These are phyloP conservation scores for Spergularia bocconei DNA, from an alignment of 148 eudicot species.

Conservation along the genomic window DNA sequence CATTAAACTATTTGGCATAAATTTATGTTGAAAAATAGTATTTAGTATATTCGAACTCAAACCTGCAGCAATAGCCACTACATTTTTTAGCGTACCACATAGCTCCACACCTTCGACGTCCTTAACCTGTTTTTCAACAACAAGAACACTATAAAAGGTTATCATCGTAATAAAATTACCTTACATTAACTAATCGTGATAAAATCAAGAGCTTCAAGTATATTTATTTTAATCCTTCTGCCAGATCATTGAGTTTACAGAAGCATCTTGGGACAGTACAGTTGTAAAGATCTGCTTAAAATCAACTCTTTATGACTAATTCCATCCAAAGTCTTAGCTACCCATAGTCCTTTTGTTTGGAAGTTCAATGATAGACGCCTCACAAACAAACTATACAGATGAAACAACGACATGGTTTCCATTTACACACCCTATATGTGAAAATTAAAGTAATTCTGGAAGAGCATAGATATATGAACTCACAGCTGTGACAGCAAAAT, in stretches of 20 bases:
- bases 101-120: slow-evolving; percentile 98
- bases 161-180: neutral
- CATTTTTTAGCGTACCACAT: slow-evolving; percentile 95
- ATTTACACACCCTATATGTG: neutral
- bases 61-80: slow-evolving; percentile 98
- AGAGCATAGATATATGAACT: slow-evolving; percentile 31
- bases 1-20: neutral
- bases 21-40: neutral
- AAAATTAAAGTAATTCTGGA: neutral
- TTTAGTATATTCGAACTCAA: slow-evolving; percentile 2
- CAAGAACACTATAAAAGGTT: neutral
- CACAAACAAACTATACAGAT: neutral
- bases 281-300: neutral
- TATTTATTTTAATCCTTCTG: neutral
- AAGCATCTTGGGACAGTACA: neutral
- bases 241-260: neutral
- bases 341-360: neutral
- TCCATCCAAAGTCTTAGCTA: too few species aligned
- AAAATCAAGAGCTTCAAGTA: neutral
- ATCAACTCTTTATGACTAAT: too few species aligned
- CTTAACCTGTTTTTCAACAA: slow-evolving; percentile 48
- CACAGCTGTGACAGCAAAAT: slow-evolving; percentile 80
- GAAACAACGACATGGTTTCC: neutral
- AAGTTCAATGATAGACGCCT: neutral
- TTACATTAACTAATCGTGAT: neutral